Conservation (phyloP, 257 asterid genomes). For the Solanum virginianum region DNA sequence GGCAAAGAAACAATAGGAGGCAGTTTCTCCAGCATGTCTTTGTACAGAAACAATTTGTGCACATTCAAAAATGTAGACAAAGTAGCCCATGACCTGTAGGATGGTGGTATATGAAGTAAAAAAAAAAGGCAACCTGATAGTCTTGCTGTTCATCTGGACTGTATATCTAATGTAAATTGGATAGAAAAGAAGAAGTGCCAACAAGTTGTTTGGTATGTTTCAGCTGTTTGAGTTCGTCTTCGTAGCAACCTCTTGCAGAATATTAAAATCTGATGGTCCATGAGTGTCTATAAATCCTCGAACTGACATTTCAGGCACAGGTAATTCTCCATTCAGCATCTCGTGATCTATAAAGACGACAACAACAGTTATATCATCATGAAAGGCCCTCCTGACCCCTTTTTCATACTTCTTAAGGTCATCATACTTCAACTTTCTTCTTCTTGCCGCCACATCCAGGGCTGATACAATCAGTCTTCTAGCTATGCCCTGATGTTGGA, state of each 20-base stretch:
- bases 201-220: not conserved
- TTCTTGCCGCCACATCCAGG: conserved; percentile 32
- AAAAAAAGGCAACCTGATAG: not conserved
- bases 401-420: conserved; percentile 31
- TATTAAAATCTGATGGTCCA: conserved; percentile 39
- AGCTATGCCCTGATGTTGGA: conserved; percentile 52
- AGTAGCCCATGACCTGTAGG: not conserved
- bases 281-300: conserved; percentile 41
- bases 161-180: not conserved
- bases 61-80: not conserved
- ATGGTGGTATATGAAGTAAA: not conserved
- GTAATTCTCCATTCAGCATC: conserved; percentile 13
- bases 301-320: conserved; percentile 32
- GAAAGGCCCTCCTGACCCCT: conserved; percentile 41
- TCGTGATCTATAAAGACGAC: conserved; percentile 55
- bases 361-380: conserved; percentile 67
- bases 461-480: conserved; percentile 50
- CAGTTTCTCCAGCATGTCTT: not conserved
- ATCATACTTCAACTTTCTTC: conserved; percentile 23
- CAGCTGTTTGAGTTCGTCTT: conserved; percentile 1
- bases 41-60: not conserved
- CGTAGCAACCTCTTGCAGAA: conserved; percentile 10
- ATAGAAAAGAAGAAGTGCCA: not conserved
- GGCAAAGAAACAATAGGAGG: not conserved
- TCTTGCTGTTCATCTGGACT: not conserved